These are phyloP conservation scores for Aureobasidium sp. DNA, from an alignment of 2,329 filamentous ascomycete genomes.

Conservation along the genomic window DNA sequence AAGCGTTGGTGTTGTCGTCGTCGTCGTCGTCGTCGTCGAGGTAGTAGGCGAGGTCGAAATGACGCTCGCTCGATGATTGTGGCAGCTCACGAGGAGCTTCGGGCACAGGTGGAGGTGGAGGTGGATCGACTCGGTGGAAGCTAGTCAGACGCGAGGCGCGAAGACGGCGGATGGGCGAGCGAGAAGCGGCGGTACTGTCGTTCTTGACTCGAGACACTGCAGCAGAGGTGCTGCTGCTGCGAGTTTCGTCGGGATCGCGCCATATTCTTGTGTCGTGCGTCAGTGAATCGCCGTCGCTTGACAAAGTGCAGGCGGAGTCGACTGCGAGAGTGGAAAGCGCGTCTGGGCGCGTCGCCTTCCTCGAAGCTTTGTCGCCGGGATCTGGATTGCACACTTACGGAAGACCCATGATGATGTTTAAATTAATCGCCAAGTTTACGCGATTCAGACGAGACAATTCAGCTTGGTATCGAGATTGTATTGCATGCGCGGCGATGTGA, in stretches of 20 bases:
- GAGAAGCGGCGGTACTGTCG: conserved; percentile 46
- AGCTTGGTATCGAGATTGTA: neutral
- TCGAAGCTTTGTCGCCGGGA: neutral
- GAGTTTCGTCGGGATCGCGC: conserved; percentile 45
- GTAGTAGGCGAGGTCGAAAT: conserved; percentile 4
- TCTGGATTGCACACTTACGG: conserved; percentile 14
- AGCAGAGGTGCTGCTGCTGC: conserved; percentile 43
- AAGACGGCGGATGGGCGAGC: conserved; percentile 52
- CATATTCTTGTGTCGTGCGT: conserved; percentile 40
- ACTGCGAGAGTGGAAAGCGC: neutral
- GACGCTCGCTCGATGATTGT: neutral
- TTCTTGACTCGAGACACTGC: conserved; percentile 42
- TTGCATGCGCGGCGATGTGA: neutral
- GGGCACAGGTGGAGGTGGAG: conserved; percentile 1
- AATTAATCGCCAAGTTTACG: neutral
- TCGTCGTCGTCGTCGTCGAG: neutral
- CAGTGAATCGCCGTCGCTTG: neutral
- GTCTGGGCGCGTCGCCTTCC: conserved; percentile 4
- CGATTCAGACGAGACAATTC: neutral
- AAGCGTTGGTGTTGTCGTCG: neutral
- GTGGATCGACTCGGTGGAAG: neutral
- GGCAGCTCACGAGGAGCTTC: neutral
- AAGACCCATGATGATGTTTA: conserved; percentile 16
- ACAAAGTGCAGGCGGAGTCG: neutral
- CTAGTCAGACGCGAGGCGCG: neutral